Evolutionary conservation across 345 rosid genomes (phyloP).

Genomic region (Citrus trifoliata): DNA sequence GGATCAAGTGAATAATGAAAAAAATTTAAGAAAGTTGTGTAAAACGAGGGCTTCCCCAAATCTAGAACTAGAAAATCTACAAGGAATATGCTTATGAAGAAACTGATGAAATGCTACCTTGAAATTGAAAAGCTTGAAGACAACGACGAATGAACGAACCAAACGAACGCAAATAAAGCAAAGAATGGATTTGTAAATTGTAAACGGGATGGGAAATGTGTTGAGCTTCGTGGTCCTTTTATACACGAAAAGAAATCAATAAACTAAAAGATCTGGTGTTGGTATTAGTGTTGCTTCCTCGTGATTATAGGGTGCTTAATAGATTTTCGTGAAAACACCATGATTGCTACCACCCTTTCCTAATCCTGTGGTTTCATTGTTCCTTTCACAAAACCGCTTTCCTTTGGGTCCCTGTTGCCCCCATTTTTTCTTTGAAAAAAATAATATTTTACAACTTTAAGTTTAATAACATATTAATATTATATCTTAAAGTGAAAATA

Average conservation of each 20-base stretch:
- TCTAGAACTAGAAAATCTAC: not conserved
- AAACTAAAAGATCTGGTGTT: not conserved
- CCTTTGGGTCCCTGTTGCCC: not conserved
- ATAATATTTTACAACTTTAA: too few species aligned
- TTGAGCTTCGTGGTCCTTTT: not conserved
- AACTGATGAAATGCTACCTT: not conserved
- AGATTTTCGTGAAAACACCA: constrained; percentile 9
- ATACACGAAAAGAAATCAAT: not conserved
- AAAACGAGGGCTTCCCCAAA: too few species aligned
- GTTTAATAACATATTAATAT: not conserved
- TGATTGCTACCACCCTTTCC: constrained; percentile 18
- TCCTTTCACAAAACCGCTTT: constrained; percentile 36
- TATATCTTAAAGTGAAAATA: not conserved
- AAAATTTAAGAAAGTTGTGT: not conserved
- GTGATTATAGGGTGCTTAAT: not conserved
- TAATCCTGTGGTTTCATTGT: constrained; percentile 32
- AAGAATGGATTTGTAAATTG: not conserved
- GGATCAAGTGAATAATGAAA: not conserved
- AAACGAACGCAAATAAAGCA: not conserved
- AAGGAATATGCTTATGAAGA: not conserved
- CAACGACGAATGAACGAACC: not conserved
- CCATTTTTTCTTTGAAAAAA: not conserved
- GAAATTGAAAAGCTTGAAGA: not conserved
- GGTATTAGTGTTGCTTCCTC: not conserved
- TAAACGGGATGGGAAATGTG: constrained; percentile 2